These are phyloP conservation scores for Peniophora sp. DNA, from an alignment of 1,284 basidiomycete genomes.

Conservation along the genomic window DNA sequence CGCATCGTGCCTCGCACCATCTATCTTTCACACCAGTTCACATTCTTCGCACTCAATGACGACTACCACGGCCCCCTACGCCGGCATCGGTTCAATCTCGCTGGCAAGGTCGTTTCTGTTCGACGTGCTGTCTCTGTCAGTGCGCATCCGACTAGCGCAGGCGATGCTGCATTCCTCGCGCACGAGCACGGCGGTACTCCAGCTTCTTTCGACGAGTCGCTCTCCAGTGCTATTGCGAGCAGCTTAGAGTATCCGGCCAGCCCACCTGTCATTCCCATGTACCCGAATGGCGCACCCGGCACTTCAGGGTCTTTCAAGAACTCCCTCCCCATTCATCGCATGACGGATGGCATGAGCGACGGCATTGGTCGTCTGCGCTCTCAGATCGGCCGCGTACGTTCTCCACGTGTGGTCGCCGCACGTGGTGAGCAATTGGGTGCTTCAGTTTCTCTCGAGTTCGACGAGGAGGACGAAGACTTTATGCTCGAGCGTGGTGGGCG, in stretches of 20 bases:
- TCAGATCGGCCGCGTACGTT: slow-evolving; percentile 43
- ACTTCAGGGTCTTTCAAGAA: slow-evolving; percentile 35
- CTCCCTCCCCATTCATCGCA: slow-evolving; percentile 48
- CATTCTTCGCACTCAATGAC: slow-evolving; percentile 67
- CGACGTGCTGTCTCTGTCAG: slow-evolving; percentile 65
- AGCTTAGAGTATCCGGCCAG: slow-evolving; percentile 48
- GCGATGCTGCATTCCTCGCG: slow-evolving; percentile 47
- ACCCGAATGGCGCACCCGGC: slow-evolving; percentile 61
- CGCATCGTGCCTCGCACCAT: slow-evolving; percentile 62
- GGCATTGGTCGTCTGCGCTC: slow-evolving; percentile 43
- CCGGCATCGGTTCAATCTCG: slow-evolving; percentile 55
- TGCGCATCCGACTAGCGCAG: slow-evolving; percentile 28
- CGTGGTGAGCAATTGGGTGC: slow-evolving; percentile 21
- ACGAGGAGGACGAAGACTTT: slow-evolving; percentile 66
- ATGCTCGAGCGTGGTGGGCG: slow-evolving; percentile 7
- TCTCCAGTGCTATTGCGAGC: slow-evolving; percentile 64
- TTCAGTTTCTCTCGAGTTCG: slow-evolving; percentile 57
- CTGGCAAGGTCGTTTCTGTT: slow-evolving; percentile 57
- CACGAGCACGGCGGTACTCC: slow-evolving; percentile 31
- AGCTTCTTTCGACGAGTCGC: slow-evolving; percentile 70
- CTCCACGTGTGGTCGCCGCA: slow-evolving; percentile 20
- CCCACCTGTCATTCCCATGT: slow-evolving; percentile 58
- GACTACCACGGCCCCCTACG: slow-evolving; percentile 77
- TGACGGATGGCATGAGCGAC: slow-evolving; percentile 54
- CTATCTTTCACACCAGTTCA: slow-evolving; percentile 77